These are phyloP conservation scores for Gossypium rotundifolium DNA, from an alignment of 345 rosid species.

Conservation along the genomic window DNA sequence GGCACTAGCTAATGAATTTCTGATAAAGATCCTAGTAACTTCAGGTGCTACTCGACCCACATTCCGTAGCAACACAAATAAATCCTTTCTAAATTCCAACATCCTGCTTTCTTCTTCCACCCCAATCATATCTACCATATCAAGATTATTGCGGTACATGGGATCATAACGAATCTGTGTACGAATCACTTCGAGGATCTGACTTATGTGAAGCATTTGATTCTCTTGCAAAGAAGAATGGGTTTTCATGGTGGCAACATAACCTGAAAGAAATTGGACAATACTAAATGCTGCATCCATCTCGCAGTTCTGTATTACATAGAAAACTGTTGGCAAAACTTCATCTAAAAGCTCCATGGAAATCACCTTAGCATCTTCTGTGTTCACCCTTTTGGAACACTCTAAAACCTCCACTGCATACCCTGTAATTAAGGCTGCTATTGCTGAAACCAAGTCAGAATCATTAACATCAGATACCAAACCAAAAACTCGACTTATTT, in stretches of 20 bases:
- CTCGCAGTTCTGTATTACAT: conserved; percentile 66
- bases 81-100: conserved; percentile 79
- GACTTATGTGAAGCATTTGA: conserved; percentile 55
- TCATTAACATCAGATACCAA: conserved; percentile 54
- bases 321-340: conserved; percentile 79
- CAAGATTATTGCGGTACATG: conserved; percentile 56
- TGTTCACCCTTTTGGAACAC: conserved; percentile 61
- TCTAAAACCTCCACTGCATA: conserved; percentile 82
- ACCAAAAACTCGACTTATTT: conserved; percentile 57
- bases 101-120: conserved; percentile 86
- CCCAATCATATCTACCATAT: conserved; percentile 75
- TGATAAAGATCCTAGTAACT: conserved; percentile 63
- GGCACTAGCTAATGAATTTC: conserved; percentile 61
- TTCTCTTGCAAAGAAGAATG: conserved; percentile 66
- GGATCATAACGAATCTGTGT: conserved; percentile 74
- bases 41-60: conserved; percentile 89
- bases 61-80: conserved; percentile 67
- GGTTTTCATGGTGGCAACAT: conserved; percentile 74
- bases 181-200: conserved; percentile 77
- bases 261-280: conserved; percentile 75
- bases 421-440: conserved; percentile 70
- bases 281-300: conserved; percentile 54
- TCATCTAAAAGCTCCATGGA: conserved; percentile 70
- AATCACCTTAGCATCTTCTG: conserved; percentile 50
- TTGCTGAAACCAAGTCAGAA: conserved; percentile 54